phyloP scores from a whole-genome alignment of 148 eudicot species.

The Polygonum maritimum region DNA sequence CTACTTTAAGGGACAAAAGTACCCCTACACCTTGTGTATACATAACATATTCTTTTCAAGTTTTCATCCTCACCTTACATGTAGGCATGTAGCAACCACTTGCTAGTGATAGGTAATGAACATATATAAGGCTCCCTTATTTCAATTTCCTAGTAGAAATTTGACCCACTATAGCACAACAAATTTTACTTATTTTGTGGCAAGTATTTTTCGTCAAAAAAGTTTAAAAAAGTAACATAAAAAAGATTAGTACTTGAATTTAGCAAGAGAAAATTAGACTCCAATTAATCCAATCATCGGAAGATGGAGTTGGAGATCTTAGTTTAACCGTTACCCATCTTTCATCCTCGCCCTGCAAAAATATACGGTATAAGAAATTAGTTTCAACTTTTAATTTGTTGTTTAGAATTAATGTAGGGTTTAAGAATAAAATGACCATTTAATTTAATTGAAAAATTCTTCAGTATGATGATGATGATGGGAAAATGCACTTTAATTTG shows the following conservation, averaged over 20 bases:
- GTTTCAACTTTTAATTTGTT: too few relatives aligned
- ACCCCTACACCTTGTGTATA: too few relatives aligned
- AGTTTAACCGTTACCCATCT: constrained; percentile 60
- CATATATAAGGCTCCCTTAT: constrained; percentile 59
- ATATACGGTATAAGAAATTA: neutral
- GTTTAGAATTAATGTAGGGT: too few relatives aligned
- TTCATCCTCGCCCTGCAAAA: constrained; percentile 53
- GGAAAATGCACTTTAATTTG: too few relatives aligned
- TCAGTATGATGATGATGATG: too few relatives aligned
- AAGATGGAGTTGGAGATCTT: constrained; percentile 39
- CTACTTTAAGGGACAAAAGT: too few relatives aligned
- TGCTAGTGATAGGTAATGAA: constrained; percentile 76
- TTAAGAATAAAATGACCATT: neutral
- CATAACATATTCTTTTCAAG: too few relatives aligned
- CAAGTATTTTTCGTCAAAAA: neutral
- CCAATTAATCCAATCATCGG: constrained; percentile 91
- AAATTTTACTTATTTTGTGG: neutral
- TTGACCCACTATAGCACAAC: constrained; percentile 45
- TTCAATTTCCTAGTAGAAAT: constrained; percentile 38
- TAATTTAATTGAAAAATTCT: too few relatives aligned
- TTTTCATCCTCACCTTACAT: too few relatives aligned
- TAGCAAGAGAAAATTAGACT: constrained; percentile 80
- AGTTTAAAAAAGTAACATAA: neutral
- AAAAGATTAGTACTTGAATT: constrained; percentile 22
- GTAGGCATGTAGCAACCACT: too few relatives aligned